These are phyloP conservation scores for Emiliania huxleyi DNA, from an alignment of 78 protist species.

Conservation along the genomic window DNA sequence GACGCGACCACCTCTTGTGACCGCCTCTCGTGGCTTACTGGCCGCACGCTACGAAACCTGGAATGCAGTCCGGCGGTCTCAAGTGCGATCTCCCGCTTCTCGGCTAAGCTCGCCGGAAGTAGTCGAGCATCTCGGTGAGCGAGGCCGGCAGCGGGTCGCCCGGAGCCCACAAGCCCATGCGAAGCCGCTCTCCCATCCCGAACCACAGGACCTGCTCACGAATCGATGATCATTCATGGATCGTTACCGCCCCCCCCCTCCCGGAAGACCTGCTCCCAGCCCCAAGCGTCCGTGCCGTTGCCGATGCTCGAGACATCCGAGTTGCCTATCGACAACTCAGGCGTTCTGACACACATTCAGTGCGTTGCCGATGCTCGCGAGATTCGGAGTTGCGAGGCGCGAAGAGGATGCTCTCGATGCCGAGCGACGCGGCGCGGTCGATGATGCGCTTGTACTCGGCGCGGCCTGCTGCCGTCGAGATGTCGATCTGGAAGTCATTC, in stretches of 20 bases:
- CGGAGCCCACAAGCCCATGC: background rate
- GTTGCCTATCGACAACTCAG: too few species aligned
- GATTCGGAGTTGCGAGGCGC: background rate
- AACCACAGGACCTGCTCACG: constrained; percentile 34
- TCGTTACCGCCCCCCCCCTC: too few species aligned
- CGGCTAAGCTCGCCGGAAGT: too few species aligned
- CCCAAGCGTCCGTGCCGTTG: constrained; percentile 45
- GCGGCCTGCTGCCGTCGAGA: background rate
- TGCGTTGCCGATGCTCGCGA: background rate
- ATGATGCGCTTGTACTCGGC: constrained; percentile 40
- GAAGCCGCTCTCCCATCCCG: constrained; percentile 28
- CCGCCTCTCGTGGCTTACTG: too few species aligned
- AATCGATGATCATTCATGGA: too few species aligned
- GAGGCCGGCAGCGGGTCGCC: background rate
- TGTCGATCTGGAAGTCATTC: constrained; percentile 45
- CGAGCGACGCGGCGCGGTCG: constrained; percentile 19
- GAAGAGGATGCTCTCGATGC: background rate
- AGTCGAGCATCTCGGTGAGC: background rate
- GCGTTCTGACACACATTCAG: too few species aligned
- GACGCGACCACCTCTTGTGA: too few species aligned
- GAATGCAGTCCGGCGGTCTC: too few species aligned
- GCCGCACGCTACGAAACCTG: too few species aligned
- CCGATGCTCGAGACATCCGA: background rate
- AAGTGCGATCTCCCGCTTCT: too few species aligned
- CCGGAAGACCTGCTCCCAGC: constrained; percentile 36